Conservation (phyloP, 352 stramenopile genomes). For the Pythium dissotocum region DNA sequence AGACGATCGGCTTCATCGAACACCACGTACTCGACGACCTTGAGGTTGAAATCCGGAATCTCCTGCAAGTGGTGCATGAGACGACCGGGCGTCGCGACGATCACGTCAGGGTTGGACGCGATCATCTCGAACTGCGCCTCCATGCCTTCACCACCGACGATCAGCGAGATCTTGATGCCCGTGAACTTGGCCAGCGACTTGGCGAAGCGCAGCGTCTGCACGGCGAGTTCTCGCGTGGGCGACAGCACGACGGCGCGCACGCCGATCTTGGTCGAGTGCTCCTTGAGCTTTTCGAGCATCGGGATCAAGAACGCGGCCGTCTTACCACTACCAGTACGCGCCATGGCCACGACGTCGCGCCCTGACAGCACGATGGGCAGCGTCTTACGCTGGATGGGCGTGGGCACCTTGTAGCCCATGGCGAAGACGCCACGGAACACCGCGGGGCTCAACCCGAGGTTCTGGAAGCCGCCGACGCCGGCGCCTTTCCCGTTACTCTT, state of each 20-base stretch:
- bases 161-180: conserved; percentile 88
- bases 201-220: conserved; percentile 94
- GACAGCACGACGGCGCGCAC: conserved; percentile 91
- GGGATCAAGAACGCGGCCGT: conserved; percentile 98
- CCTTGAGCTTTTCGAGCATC: conserved; percentile 96
- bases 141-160: conserved; percentile 98
- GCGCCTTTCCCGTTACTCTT: conserved; percentile 83
- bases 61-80: conserved; percentile 95
- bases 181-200: conserved; percentile 93
- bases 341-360: conserved; percentile 98
- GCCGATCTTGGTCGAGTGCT: conserved; percentile 89
- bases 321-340: conserved; percentile 97
- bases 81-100: conserved; percentile 94
- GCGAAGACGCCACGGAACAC: conserved; percentile 89
- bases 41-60: conserved; percentile 93
- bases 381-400: conserved; percentile 98
- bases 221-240: conserved; percentile 98
- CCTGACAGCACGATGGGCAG: conserved; percentile 96
- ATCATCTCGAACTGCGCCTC: conserved; percentile 98
- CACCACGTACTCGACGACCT: conserved; percentile 91
- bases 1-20: conserved; percentile 99
- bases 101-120: conserved; percentile 91
- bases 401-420: conserved; percentile 97
- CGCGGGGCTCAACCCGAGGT: conserved; percentile 72
- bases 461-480: conserved; percentile 80